A percentile compares a stretch with the other conserved stretches of the same genome.
phyloP scores from a whole-genome alignment of 768 basidiomycete species.

The Suillus luteus region DNA sequence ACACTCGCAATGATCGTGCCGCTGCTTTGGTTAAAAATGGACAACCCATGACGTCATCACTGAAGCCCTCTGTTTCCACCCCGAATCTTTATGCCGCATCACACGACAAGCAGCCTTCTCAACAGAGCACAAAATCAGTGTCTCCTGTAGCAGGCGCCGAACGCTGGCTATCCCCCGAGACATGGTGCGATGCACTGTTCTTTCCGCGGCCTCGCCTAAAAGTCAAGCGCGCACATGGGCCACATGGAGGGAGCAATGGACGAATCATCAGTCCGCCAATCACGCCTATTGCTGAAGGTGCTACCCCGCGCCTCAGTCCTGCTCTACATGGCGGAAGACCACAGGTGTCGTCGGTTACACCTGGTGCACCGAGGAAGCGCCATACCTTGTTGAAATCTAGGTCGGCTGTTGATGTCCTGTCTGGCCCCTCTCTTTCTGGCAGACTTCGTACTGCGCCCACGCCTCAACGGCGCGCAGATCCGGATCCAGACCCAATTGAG shows the following conservation, averaged over 20 bases:
- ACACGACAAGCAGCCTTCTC: conserved; percentile 15
- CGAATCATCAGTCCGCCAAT: conserved; percentile 52
- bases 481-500: neutral
- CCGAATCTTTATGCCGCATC: conserved; percentile 53
- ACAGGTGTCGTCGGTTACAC: conserved; percentile 21
- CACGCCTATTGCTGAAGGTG: conserved; percentile 40
- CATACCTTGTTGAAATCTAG: conserved; percentile 22
- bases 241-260: conserved; percentile 21
- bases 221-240: conserved; percentile 39
- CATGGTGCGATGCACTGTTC: conserved; percentile 80
- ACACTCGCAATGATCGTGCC: neutral
- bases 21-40: neutral
- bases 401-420: conserved; percentile 23
- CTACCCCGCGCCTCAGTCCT: conserved; percentile 13
- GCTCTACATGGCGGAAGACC: conserved; percentile 20
- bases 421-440: conserved; percentile 14
- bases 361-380: conserved; percentile 4
- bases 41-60: conserved; percentile 4
- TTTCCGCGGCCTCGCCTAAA: conserved; percentile 76
- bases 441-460: neutral
- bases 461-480: neutral
- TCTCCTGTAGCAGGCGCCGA: conserved; percentile 43
- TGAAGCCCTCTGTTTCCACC: conserved; percentile 64
- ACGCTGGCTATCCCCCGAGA: conserved; percentile 72
- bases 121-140: conserved; percentile 24